These are phyloP conservation scores for Phytophthora tentaculata DNA, from an alignment of 352 stramenopile species.

Conservation along the genomic window DNA sequence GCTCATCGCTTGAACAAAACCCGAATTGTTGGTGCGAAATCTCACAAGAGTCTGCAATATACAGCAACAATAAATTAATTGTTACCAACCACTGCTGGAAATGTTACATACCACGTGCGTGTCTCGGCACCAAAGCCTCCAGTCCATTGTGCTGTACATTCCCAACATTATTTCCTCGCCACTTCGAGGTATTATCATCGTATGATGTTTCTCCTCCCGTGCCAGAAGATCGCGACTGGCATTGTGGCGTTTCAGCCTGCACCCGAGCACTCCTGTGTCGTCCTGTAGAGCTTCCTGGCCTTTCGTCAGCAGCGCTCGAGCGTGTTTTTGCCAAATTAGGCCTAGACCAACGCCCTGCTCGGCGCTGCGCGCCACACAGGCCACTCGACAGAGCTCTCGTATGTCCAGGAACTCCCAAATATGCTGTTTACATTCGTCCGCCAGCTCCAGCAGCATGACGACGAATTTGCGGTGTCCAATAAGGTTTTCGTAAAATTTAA, in stretches of 20 bases:
- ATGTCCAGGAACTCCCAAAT: constrained; percentile 62
- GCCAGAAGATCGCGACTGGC: constrained; percentile 42
- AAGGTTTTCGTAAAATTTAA: constrained; percentile 6
- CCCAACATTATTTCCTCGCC: constrained; percentile 1
- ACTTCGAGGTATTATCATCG: background rate
- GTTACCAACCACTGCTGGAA: background rate
- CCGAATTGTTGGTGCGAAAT: constrained; percentile 40
- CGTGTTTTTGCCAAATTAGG: constrained; percentile 48
- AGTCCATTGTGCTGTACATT: constrained; percentile 41
- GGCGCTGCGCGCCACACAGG: constrained; percentile 38
- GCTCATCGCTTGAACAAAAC: constrained; percentile 47
- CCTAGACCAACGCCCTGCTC: constrained; percentile 44
- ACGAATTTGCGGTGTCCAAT: background rate
- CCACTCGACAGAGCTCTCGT: constrained; percentile 57
- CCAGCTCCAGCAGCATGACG: constrained; percentile 51
- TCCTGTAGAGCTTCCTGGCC: constrained; percentile 26
- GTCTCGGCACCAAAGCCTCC: constrained; percentile 62
- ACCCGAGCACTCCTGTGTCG: constrained; percentile 32
- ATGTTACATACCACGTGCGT: constrained; percentile 47
- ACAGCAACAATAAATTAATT: constrained; percentile 3
- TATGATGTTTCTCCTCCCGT: background rate
- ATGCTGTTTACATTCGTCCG: constrained; percentile 68
- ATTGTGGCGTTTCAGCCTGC: constrained; percentile 37
- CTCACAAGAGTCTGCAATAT: constrained; percentile 37
- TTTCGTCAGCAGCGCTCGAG: constrained; percentile 32